These are phyloP conservation scores for Alternaria ethzedia DNA, from an alignment of 2,329 filamentous ascomycete species.

Conservation along the genomic window DNA sequence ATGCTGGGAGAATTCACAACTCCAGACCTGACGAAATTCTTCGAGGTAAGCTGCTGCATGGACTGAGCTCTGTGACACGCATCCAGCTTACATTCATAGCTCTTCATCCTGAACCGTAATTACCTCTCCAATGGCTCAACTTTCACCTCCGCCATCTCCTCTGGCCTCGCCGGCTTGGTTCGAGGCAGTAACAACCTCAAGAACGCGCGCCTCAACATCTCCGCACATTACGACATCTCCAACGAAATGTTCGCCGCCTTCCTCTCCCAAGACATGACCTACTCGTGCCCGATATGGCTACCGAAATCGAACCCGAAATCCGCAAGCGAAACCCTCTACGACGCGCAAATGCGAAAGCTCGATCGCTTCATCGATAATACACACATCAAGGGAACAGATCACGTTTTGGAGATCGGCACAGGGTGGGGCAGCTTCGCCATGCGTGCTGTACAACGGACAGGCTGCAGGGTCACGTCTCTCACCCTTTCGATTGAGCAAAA, in stretches of 20 bases:
- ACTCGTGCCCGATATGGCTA: slow-evolving; percentile 73
- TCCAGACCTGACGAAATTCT: slow-evolving; percentile 70
- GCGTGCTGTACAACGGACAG: slow-evolving; percentile 68
- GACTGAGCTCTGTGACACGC: neutral
- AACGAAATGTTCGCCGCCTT: slow-evolving; percentile 80
- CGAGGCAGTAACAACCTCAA: slow-evolving; percentile 56
- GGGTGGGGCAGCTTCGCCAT: slow-evolving; percentile 80
- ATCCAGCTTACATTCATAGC: slow-evolving; percentile 50
- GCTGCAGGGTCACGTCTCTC: slow-evolving; percentile 71
- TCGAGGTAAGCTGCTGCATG: slow-evolving; percentile 58
- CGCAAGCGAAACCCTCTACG: slow-evolving; percentile 65
- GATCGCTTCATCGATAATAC: slow-evolving; percentile 70
- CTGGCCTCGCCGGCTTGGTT: slow-evolving; percentile 62
- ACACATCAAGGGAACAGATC: slow-evolving; percentile 67
- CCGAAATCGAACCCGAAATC: slow-evolving; percentile 50
- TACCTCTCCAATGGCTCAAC: slow-evolving; percentile 70
- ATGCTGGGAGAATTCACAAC: slow-evolving; percentile 76
- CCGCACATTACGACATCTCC: slow-evolving; percentile 76
- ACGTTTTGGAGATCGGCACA: slow-evolving; percentile 76
- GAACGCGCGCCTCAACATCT: slow-evolving; percentile 67
- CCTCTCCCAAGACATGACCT: slow-evolving; percentile 77
- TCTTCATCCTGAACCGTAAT: slow-evolving; percentile 74
- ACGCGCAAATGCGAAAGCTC: slow-evolving; percentile 72
- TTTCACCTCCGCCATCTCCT: slow-evolving; percentile 64
- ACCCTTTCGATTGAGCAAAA: slow-evolving; percentile 75